phyloP scores from a whole-genome alignment of 2,329 filamentous ascomycete species.

The Decorospora gaudefroyi region DNA sequence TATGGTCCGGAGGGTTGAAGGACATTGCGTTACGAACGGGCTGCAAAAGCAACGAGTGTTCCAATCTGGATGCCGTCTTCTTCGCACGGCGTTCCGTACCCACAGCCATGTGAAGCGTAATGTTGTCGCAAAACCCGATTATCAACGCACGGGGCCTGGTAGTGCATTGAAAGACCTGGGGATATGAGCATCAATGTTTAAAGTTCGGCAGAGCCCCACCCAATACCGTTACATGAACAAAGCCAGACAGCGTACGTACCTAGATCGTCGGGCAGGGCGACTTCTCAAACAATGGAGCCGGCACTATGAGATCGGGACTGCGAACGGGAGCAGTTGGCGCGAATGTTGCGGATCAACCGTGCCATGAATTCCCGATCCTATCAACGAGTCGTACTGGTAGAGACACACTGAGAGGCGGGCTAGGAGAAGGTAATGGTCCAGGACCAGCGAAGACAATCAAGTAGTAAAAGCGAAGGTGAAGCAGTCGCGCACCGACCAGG shows the following conservation, averaged over 20 bases:
- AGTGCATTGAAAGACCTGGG: conserved; percentile 39
- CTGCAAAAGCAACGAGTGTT: conserved; percentile 41
- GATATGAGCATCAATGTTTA: conserved; percentile 38
- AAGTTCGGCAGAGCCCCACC: conserved; percentile 30
- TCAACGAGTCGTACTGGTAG: conserved; percentile 36
- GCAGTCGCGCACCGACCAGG: conserved; percentile 33
- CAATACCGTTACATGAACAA: conserved; percentile 19
- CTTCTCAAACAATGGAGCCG: conserved; percentile 45
- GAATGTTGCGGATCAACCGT: conserved; percentile 42
- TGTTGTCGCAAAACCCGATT: conserved; percentile 35
- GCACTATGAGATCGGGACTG: conserved; percentile 40
- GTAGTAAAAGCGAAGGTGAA: conserved; percentile 28
- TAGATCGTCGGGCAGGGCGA: conserved; percentile 32
- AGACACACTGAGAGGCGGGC: conserved; percentile 35
- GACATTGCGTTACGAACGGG: conserved; percentile 44
- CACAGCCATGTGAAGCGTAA: conserved; percentile 47
- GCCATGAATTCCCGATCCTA: conserved; percentile 39
- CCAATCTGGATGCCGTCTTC: conserved; percentile 42
- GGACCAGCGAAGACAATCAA: conserved; percentile 24
- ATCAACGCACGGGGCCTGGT: conserved; percentile 27
- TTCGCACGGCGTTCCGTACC: conserved; percentile 44
- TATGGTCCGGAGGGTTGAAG: conserved; percentile 38
- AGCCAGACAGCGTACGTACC: conserved; percentile 37
- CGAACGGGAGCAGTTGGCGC: conserved; percentile 39
- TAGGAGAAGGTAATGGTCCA: conserved; percentile 28